Conservation (phyloP, 352 stramenopile genomes). For the Nothophytophthora sp. region DNA sequence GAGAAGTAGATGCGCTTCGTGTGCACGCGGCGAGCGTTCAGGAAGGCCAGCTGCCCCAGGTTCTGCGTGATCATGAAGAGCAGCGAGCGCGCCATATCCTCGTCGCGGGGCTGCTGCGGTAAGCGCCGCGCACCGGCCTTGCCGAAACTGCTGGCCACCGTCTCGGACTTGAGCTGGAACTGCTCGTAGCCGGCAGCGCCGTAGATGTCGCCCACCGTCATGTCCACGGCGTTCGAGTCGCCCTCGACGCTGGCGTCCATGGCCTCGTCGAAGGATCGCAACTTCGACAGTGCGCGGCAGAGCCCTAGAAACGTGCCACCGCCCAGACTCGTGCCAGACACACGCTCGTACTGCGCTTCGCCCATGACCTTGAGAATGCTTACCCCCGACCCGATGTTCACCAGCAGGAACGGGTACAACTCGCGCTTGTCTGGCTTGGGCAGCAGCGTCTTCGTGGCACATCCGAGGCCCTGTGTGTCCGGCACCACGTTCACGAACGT, state of each 20-base stretch:
- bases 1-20: slow-evolving; percentile 95
- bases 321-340: slow-evolving; percentile 97
- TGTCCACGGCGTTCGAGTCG: slow-evolving; percentile 87
- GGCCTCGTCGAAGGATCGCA: slow-evolving; percentile 77
- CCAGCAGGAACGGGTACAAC: slow-evolving; percentile 96
- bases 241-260: slow-evolving; percentile 73
- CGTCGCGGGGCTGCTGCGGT: slow-evolving; percentile 65
- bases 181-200: slow-evolving; percentile 87
- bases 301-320: slow-evolving; percentile 98
- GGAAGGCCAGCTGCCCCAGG: slow-evolving; percentile 94
- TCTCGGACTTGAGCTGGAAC: slow-evolving; percentile 82
- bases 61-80: slow-evolving; percentile 99
- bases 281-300: slow-evolving; percentile 91
- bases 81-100: slow-evolving; percentile 94
- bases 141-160: slow-evolving; percentile 97
- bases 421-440: slow-evolving; percentile 48
- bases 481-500: slow-evolving; percentile 90
- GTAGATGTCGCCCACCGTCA: slow-evolving; percentile 99
- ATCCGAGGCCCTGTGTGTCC: slow-evolving; percentile 55
- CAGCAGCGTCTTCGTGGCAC: slow-evolving; percentile 61
- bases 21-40: slow-evolving; percentile 94
- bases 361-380: slow-evolving; percentile 95
- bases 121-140: slow-evolving; percentile 71
- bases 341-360: slow-evolving; percentile 91
- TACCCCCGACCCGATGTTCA: slow-evolving; percentile 98